Evolutionary conservation across 257 asterid species (phyloP).

Genomic region (Fraxinus quadrangulata): DNA sequence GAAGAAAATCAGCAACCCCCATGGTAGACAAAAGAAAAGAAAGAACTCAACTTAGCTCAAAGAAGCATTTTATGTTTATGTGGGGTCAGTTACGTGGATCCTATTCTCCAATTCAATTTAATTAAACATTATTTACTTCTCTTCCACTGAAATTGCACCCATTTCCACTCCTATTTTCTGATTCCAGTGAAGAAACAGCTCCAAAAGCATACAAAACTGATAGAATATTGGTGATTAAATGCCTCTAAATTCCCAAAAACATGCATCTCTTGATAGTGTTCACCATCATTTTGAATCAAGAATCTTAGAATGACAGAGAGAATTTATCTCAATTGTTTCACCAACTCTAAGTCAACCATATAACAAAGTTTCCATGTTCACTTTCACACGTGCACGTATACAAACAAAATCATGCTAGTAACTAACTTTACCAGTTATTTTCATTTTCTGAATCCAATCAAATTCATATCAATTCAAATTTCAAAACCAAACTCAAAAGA

Average conservation of each 20-base stretch:
- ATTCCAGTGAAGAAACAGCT: neutral
- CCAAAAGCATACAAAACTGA: neutral
- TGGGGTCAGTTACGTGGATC: neutral
- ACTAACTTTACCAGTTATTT: neutral
- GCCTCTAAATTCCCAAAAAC: too few species aligned
- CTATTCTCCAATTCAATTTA: neutral
- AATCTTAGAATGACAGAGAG: neutral
- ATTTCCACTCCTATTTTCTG: neutral
- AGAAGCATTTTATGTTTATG: neutral
- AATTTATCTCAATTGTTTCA: neutral
- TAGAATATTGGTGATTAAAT: neutral
- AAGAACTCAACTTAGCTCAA: neutral
- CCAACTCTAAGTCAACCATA: neutral
- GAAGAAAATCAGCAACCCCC: neutral
- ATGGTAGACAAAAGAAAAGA: conserved; percentile 12
- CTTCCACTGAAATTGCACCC: neutral
- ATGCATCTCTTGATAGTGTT: neutral
- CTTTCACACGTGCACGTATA: neutral
- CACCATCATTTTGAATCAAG: neutral
- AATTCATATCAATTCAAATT: neutral
- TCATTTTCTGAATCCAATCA: neutral
- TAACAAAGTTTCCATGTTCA: neutral
- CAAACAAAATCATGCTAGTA: neutral
- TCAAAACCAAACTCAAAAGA: too few species aligned
- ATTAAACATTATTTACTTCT: neutral